Percentiles rank a stretch among this genome's conserved stretches.
Evolutionary conservation across 495 filamentous ascomycete species (phyloP).

Genomic region (Penicillium paradoxum): DNA sequence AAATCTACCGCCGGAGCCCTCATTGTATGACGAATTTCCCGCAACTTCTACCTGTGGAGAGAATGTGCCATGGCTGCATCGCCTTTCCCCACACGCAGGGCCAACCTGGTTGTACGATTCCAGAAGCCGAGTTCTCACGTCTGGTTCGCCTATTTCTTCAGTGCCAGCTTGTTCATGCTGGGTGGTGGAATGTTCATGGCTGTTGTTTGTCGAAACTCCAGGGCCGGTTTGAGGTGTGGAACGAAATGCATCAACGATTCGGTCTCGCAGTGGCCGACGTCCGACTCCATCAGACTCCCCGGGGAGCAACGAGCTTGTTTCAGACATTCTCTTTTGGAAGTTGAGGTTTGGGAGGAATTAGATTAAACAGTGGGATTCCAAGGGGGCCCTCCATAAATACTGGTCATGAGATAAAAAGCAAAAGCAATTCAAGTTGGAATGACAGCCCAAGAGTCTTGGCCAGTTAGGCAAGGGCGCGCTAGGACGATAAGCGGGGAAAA

Average conservation of each 20-base stretch:
- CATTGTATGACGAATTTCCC: conserved; percentile 35
- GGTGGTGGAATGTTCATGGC: background rate
- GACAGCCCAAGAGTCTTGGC: background rate
- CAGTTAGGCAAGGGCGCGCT: conserved; percentile 22
- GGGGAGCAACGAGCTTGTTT: conserved; percentile 21
- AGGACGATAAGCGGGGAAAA: conserved; percentile 8
- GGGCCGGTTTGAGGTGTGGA: conserved; percentile 7
- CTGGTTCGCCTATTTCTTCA: conserved; percentile 19
- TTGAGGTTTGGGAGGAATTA: background rate
- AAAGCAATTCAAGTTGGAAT: background rate
- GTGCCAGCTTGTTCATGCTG: conserved; percentile 7
- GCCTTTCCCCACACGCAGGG: conserved; percentile 36
- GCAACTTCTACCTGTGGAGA: conserved; percentile 57
- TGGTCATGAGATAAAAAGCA: background rate
- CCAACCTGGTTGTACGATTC: conserved; percentile 34
- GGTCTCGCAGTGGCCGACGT: conserved; percentile 32
- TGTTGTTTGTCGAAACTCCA: background rate
- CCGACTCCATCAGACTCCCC: conserved; percentile 21
- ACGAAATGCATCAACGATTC: conserved; percentile 36
- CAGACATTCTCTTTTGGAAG: conserved; percentile 21
- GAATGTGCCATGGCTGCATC: conserved; percentile 76
- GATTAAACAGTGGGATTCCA: background rate
- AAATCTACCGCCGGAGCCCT: conserved; percentile 15
- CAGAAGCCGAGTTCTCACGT: conserved; percentile 34
- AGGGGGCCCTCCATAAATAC: conserved; percentile 1